Base-by-base conservation (phyloP, 176 grass and related monocot species). In the Phyllostachys edulis region DNA sequence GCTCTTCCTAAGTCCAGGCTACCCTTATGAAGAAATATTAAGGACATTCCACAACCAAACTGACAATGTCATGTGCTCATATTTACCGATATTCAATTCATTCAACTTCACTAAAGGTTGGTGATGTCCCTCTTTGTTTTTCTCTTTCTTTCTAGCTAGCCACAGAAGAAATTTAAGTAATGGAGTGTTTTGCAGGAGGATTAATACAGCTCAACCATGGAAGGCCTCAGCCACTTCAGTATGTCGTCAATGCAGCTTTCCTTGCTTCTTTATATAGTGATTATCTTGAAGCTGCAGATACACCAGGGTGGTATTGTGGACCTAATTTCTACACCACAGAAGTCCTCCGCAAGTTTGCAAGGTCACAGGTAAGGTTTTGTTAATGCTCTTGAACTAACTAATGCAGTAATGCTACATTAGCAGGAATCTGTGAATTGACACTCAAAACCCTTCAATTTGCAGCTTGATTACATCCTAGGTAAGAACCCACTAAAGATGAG, bases 61-160 rank as follows among this genome's bases (percentile, higher is more conserved):
- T 61, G 92, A 91, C 62, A 90, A 90, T 20, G 75, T 94, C 27
- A 97, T 97, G 94, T 97, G 94, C 63, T 97, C 94, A 21, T 94
- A 87, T 65, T 81, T 97, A 52, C 90, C 92, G 13, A 0, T 82
- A 41, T 97, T 87, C 73, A 92, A 87, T 71, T 92, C 90, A 80
- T 97, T 97, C 91, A 97, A 97, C 90, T 91, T 83, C 54, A 97
- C 94, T 5, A 92, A 94, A 97, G 94, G 94, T 97, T 55, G 61
- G 89, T 77, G 23, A 60, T 61, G 46, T 21, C 26, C 40, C 14
- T 39, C 40, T 34, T 79, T 72, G 7, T 60, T 85, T 77, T 73
- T 63, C 27, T 62, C 13, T 82, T 66, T 17, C 56, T 85, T 76
- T 34, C 27, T 39, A 44, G 12, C 3, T 47, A 83, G 57, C 27